Percentiles rank a stretch among this genome's conserved stretches.
Conservation (phyloP, 106 monocot species). For the Dendrobium officinale region DNA sequence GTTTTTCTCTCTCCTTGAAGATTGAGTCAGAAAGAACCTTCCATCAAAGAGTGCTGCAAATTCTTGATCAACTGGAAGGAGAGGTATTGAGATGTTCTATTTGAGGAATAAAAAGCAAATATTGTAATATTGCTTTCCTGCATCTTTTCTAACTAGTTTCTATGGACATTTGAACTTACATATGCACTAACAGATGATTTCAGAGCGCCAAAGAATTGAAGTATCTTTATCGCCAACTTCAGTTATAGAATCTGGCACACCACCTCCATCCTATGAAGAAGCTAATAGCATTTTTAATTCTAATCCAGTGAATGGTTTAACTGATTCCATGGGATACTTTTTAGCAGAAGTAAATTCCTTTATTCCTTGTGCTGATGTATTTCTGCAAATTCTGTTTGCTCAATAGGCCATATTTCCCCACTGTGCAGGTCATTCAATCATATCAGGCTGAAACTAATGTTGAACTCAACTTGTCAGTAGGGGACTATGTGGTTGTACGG, state of each 20-base stretch:
- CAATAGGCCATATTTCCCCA: background rate
- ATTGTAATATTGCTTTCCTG: background rate
- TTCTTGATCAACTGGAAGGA: constrained; percentile 80
- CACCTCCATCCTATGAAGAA: constrained; percentile 84
- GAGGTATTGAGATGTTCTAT: constrained; percentile 28
- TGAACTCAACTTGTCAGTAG: constrained; percentile 67
- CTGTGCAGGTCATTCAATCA: constrained; percentile 57
- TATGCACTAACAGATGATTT: constrained; percentile 39
- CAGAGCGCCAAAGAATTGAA: constrained; percentile 85
- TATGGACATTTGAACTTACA: background rate
- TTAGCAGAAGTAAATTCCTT: constrained; percentile 64
- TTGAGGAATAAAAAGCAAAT: background rate
- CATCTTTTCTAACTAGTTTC: no score
- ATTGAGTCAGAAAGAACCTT: constrained; percentile 82
- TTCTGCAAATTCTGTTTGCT: background rate
- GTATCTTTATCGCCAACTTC: constrained; percentile 45
- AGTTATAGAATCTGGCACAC: constrained; percentile 28
- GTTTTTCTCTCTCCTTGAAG: constrained; percentile 23
- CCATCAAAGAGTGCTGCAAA: constrained; percentile 77
- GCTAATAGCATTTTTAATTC: constrained; percentile 42
- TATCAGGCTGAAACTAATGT: constrained; percentile 78
- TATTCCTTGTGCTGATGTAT: background rate
- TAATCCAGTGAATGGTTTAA: constrained; percentile 30
- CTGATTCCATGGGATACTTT: constrained; percentile 64
- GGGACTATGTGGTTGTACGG: constrained; percentile 78